Base-by-base conservation (phyloP, 257 asterid genomes). In the Marsdenia floribunda region DNA sequence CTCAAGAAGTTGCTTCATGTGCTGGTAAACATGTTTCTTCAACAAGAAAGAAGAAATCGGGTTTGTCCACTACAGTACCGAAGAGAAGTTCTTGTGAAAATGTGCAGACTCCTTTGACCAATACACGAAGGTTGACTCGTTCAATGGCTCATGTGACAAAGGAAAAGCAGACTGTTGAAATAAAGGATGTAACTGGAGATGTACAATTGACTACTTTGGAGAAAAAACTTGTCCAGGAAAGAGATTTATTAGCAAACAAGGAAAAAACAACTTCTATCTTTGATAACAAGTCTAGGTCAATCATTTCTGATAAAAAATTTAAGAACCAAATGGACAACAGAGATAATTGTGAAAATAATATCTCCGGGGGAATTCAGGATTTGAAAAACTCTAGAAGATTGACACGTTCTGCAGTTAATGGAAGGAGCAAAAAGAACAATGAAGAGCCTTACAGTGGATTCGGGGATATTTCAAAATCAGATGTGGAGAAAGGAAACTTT, bases 91-190 rank as follows among this genome's bases (percentile, higher is more conserved):
- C 76, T 71, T 22, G 38, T 38, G 38, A 71, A n/a, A 46, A 61
- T 52, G 67, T n/a, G 6, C 47, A 22, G 26, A 40, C 26, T 65
- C 35, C 60, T n/a, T 35, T 57, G 26, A 58, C 24, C 37, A 67
- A 70, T 49, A 47, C 69, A 71, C 74, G 65, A 46, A 88, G 90
- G 79, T 15, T 82, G 42, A 83, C 91, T 71, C 83, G 87, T 69
- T 76, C 90, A 59, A 81, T 73, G 40, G 73, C 40, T 69, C 65
- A 65, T 37, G 67, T 53, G 67, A 75, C 70, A 26, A 82, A 64
- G 72, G 76, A 76, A 70, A 66, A 37, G 49, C 78, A 74, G 49
- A 69, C 26, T n/a, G 35, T 71, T 64, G 86, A 71, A 61, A 58
- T 68, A 58, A 68, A 77, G 44, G 50, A 13, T 5, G 74, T 68